Percentiles rank a stretch among this genome's conserved stretches.
phyloP scores from a whole-genome alignment of 352 stramenopile genomes.

The Globisporangium mamillatum region DNA sequence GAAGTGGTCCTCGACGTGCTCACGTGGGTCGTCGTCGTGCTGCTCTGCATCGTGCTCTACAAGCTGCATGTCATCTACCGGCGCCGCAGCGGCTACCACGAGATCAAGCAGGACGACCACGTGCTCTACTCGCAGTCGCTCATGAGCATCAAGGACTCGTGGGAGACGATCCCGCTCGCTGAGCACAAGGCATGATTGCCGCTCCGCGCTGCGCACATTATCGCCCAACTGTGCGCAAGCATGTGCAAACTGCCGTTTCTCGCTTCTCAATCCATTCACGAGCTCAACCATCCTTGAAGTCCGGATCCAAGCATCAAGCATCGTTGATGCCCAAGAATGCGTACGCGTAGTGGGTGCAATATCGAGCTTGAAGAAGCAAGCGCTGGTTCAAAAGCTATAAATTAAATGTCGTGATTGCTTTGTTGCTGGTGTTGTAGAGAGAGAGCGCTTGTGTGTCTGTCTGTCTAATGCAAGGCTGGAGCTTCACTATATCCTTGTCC shows the following conservation, averaged over 20 bases:
- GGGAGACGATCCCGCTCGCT: conserved; percentile 35
- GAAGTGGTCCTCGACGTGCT: conserved; percentile 38
- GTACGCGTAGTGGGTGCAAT: background rate
- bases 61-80: conserved; percentile 37
- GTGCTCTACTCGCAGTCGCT: conserved; percentile 63
- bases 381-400: background rate
- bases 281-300: background rate
- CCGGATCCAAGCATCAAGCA: background rate
- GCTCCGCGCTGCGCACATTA: background rate
- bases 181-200: background rate
- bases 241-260: background rate
- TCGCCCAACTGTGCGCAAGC: background rate
- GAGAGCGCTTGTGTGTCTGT: background rate
- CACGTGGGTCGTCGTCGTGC: conserved; percentile 38
- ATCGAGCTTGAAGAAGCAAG: background rate
- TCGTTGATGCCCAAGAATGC: background rate
- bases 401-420: background rate
- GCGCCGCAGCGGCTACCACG: conserved; percentile 53
- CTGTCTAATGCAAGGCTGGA: background rate
- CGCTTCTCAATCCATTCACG: background rate
- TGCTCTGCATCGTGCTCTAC: conserved; percentile 46
- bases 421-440: background rate
- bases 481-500: background rate
- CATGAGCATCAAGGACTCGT: conserved; percentile 64
- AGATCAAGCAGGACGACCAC: conserved; percentile 53